Percentiles rank a stretch among this genome's conserved stretches.
Conservation (phyloP, 352 stramenopile genomes). For the Thalassiosira hispida region DNA sequence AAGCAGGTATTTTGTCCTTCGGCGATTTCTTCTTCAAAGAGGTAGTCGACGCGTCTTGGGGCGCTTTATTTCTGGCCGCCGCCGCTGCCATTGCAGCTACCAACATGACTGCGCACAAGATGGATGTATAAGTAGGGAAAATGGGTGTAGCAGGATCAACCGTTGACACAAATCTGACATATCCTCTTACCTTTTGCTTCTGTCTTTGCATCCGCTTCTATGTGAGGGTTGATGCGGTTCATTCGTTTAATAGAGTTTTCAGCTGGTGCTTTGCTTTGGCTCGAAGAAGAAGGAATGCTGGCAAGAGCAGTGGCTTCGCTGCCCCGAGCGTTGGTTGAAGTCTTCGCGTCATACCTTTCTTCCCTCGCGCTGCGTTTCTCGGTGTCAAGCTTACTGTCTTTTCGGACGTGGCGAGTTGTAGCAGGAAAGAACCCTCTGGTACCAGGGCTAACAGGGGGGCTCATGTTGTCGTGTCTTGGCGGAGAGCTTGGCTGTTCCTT, state of each 20-base stretch:
- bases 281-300: neutral
- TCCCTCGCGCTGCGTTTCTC: slow-evolving; percentile 9
- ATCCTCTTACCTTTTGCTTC: slow-evolving; percentile 16
- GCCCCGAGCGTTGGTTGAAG: slow-evolving; percentile 14
- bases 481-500: neutral
- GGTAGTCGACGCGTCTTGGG: neutral
- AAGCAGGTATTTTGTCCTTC: neutral
- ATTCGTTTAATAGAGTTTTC: neutral
- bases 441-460: neutral
- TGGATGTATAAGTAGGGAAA: neutral
- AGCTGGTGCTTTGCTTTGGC: slow-evolving; percentile 1
- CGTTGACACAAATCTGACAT: neutral
- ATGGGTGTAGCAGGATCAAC: neutral
- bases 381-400: neutral
- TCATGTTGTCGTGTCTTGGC: neutral
- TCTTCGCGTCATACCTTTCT: slow-evolving; percentile 23
- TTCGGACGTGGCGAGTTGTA: slow-evolving; percentile 11
- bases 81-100: slow-evolving; percentile 7
- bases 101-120: slow-evolving; percentile 4
- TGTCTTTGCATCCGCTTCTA: slow-evolving; percentile 21
- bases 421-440: slow-evolving; percentile 26
- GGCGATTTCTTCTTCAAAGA: neutral
- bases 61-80: neutral
- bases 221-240: slow-evolving; percentile 20
- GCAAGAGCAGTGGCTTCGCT: neutral